Evolutionary conservation across 352 stramenopile species (phyloP).

Genomic region (Phytophthora vignae): DNA sequence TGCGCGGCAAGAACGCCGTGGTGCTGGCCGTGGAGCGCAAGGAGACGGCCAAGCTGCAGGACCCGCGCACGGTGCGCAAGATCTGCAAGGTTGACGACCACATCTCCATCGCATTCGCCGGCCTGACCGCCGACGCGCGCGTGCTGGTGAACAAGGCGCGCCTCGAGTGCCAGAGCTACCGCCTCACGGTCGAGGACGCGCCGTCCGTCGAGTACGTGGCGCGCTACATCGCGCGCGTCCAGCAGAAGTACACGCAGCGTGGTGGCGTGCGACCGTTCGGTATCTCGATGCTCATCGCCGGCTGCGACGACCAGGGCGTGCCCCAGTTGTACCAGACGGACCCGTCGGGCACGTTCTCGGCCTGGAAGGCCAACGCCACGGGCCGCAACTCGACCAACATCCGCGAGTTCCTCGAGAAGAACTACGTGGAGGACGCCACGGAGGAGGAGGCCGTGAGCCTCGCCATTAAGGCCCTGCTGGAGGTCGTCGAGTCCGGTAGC

Average conservation of each 20-base stretch:
- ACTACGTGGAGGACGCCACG: slow-evolving; percentile 94
- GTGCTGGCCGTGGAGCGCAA: slow-evolving; percentile 94
- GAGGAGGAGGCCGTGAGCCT: slow-evolving; percentile 94
- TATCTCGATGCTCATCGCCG: slow-evolving; percentile 97
- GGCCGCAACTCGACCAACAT: slow-evolving; percentile 98
- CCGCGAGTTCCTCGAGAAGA: slow-evolving; percentile 99
- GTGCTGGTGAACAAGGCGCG: slow-evolving; percentile 98
- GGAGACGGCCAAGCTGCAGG: slow-evolving; percentile 94
- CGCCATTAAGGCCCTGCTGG: slow-evolving; percentile 96
- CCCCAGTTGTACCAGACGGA: slow-evolving; percentile 99
- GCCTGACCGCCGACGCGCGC: slow-evolving; percentile 97
- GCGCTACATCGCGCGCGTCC: slow-evolving; percentile 96
- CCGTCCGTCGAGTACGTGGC: slow-evolving; percentile 98
- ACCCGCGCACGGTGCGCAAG: slow-evolving; percentile 98
- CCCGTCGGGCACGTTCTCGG: slow-evolving; percentile 97
- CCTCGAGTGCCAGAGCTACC: slow-evolving; percentile 99
- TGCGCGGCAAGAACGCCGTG: slow-evolving; percentile 97
- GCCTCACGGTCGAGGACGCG: slow-evolving; percentile 95
- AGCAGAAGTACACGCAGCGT: slow-evolving; percentile 99
- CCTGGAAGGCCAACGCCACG: slow-evolving; percentile 99
- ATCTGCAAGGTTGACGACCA: slow-evolving; percentile 99
- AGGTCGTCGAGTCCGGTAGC: slow-evolving; percentile 98
- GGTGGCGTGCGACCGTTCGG: slow-evolving; percentile 99
- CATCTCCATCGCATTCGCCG: slow-evolving; percentile 98
- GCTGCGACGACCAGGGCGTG: slow-evolving; percentile 92